phyloP scores from a whole-genome alignment of 306 rosid species.

The Coriaria nepalensis region DNA sequence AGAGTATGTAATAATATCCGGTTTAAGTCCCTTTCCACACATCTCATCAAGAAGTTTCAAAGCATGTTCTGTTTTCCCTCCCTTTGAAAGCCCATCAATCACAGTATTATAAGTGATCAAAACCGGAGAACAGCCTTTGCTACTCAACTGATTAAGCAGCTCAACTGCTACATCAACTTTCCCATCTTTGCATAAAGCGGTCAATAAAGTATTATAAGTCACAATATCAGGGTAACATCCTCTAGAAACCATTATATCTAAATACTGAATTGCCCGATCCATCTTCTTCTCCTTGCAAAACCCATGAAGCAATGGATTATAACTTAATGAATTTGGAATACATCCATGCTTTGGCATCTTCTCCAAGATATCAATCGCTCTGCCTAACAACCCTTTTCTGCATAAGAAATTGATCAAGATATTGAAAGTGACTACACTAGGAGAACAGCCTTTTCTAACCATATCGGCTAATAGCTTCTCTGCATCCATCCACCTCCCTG shows the following conservation, averaged over 20 bases:
- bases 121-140: constrained; percentile 84
- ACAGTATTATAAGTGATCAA: constrained; percentile 75
- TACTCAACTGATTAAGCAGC: constrained; percentile 65
- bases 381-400: constrained; percentile 64
- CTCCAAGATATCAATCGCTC: constrained; percentile 81
- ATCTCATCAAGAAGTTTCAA: constrained; percentile 65
- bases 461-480: constrained; percentile 63
- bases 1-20: constrained; percentile 71
- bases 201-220: constrained; percentile 81
- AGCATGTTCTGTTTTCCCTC: constrained; percentile 57
- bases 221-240: constrained; percentile 96
- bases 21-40: constrained; percentile 61
- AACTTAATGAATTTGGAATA: constrained; percentile 82
- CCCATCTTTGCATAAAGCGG: constrained; percentile 86
- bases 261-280: constrained; percentile 71
- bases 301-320: constrained; percentile 92
- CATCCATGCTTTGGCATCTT: constrained; percentile 85
- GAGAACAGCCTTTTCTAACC: constrained; percentile 80
- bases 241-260: constrained; percentile 74
- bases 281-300: constrained; percentile 80
- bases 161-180: constrained; percentile 83
- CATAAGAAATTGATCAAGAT: constrained; percentile 88
- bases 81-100: constrained; percentile 83
- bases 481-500: constrained; percentile 91
- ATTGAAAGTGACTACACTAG: constrained; percentile 94